Percentiles rank a stretch among this genome's conserved stretches.
phyloP scores from a whole-genome alignment of 192 early-diverging fungal species.

The Funneliformis geosporum region DNA sequence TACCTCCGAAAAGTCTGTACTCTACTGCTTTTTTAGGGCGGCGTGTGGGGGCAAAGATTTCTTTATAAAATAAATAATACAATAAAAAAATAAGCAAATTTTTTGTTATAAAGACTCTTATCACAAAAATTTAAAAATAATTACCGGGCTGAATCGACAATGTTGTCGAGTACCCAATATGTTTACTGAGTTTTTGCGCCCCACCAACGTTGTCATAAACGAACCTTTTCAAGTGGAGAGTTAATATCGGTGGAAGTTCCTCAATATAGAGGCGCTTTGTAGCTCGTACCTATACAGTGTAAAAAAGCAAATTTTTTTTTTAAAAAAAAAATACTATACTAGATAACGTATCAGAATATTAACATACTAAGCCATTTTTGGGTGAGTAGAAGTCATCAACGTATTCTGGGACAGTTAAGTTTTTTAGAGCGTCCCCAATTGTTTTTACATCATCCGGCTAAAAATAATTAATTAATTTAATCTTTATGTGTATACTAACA shows the following conservation, averaged over 20 bases:
- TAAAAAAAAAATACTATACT: too few species aligned
- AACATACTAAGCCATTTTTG: constrained; percentile 39
- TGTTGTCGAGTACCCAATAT: constrained; percentile 67
- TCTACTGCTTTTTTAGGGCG: constrained; percentile 45
- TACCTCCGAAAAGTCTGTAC: constrained; percentile 77
- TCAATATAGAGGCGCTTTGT: constrained; percentile 88
- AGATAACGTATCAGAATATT: too few species aligned
- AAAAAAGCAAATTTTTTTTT: too few species aligned
- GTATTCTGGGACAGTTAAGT: constrained; percentile 73
- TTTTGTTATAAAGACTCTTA: not conserved
- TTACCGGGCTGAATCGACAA: constrained; percentile 68
- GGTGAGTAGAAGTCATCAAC: constrained; percentile 79
- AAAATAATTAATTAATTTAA: not conserved
- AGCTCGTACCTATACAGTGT: constrained; percentile 50
- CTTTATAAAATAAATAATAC: not conserved
- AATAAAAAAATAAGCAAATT: constrained; percentile 36
- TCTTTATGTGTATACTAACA: not conserved
- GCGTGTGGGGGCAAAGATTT: constrained; percentile 57
- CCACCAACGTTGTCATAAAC: constrained; percentile 75
- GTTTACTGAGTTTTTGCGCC: constrained; percentile 85
- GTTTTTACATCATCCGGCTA: constrained; percentile 65
- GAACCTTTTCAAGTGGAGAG: constrained; percentile 95
- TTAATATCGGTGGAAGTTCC: constrained; percentile 81
- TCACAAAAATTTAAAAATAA: not conserved
- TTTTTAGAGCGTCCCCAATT: constrained; percentile 83